Conservation (phyloP, 106 monocot genomes). For the Dendrobium catenatum region DNA sequence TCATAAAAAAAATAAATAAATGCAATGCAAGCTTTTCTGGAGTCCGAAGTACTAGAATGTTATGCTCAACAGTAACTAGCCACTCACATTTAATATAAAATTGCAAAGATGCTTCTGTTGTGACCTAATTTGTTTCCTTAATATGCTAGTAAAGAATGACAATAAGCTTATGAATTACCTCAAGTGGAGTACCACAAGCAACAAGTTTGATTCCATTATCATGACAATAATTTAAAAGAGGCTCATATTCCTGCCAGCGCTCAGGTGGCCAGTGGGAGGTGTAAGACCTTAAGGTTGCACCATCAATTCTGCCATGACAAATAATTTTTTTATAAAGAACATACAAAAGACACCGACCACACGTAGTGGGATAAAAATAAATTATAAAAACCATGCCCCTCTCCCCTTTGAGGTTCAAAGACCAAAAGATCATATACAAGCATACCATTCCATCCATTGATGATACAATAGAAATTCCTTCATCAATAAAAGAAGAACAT, state of each 20-base stretch:
- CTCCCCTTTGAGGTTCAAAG: not conserved
- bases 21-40: not conserved
- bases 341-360: not conserved
- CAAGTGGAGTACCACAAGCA: conserved; percentile 93
- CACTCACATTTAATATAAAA: not conserved
- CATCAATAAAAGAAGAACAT: not conserved
- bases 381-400: not conserved
- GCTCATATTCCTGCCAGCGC: conserved; percentile 91
- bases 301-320: conserved; percentile 78
- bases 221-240: conserved; percentile 87
- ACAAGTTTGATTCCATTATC: conserved; percentile 77
- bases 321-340: conserved; percentile 5
- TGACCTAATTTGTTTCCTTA: not conserved
- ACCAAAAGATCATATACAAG: not conserved
- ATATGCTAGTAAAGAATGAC: not conserved
- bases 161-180: conserved; percentile 43
- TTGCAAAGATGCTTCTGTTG: not conserved
- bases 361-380: not conserved
- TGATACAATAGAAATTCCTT: not conserved
- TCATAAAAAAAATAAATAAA: not conserved
- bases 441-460: not conserved
- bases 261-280: conserved; percentile 70
- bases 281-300: conserved; percentile 44
- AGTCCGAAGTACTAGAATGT: not conserved
- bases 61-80: not conserved